Base-by-base conservation (phyloP, 371 early-diverging fungal genomes). In the Coelomomyces lativittatus region DNA sequence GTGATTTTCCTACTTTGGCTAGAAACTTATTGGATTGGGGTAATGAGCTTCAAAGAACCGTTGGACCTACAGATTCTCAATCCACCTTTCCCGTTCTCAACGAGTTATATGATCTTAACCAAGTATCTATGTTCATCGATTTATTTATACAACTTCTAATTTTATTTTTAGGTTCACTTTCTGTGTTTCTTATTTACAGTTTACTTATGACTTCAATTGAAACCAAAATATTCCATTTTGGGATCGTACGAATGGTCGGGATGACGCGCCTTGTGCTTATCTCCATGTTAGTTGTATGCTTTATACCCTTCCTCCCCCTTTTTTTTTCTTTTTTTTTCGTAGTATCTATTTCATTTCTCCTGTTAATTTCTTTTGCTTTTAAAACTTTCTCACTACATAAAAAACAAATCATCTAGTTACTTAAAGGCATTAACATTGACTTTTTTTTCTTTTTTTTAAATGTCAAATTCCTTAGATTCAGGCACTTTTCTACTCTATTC, bases 181-280 rank as follows among this genome's bases (percentile, higher is more conserved):
- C 52, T 1, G 51, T 55, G 19, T 58, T 58, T 31, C 29, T 61
- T 27, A 53, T 61, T 27, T 59, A 61, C 41, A 48, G 50, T 36
- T 26, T 61, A 34, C 25, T 61, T 34, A 58, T 58, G 56, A 54
- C 50, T 17, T 53, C 51, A 17, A 59, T 61, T 1, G 56, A 61
- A 35, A 53, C 56, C 17, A 39, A 44, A 28, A 53, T 50, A 3
- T 56, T 50, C 37, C 56, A 61, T 37, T 37, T 51, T 29, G 61
- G 58, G 9, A 51, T 61, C 17, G 25, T 56, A 14, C 41, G 61
- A 30, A 58, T 58, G 61, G 33, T 61, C 21, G 61, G 61, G 9
- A 50, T 55, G 49, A 38, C 28, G 24, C 41, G 52, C 15, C 25
- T 12, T 17, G 7, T 43, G 2, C 31, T 49, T 5, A 26, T 49